phyloP scores from a whole-genome alignment of 768 basidiomycete species.

The Leccinellum albellum region DNA sequence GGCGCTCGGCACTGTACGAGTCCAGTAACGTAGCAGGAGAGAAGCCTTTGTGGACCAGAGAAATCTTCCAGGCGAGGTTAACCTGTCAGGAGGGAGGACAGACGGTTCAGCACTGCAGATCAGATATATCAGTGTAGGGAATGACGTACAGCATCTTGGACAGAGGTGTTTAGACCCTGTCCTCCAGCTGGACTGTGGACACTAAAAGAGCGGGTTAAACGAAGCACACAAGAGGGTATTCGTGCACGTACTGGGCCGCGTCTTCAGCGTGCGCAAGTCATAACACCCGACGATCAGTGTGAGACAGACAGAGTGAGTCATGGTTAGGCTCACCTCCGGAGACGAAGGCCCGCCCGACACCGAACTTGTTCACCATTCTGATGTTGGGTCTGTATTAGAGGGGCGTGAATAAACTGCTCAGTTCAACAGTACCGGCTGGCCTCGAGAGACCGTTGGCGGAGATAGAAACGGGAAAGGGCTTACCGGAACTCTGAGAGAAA shows the following conservation, averaged over 20 bases:
- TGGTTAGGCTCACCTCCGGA: slow-evolving; percentile 36
- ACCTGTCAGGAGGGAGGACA: slow-evolving; percentile 38
- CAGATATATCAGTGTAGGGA: background rate
- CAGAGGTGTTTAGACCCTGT: slow-evolving; percentile 36
- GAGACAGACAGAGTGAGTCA: background rate
- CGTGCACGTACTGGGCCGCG: slow-evolving; percentile 37
- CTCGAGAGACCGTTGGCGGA: too few relatives aligned
- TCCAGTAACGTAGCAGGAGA: slow-evolving; percentile 33
- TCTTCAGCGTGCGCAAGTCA: slow-evolving; percentile 31
- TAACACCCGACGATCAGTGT: background rate
- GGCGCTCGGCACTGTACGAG: slow-evolving; percentile 41
- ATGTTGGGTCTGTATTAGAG: slow-evolving; percentile 40
- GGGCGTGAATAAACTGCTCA: background rate
- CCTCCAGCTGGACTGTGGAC: slow-evolving; percentile 24
- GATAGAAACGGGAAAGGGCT: background rate
- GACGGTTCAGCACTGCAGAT: background rate
- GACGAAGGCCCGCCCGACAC: slow-evolving; percentile 42
- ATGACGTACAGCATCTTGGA: slow-evolving; percentile 37
- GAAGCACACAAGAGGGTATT: background rate
- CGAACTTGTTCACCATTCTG: slow-evolving; percentile 43
- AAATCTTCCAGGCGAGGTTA: slow-evolving; percentile 43
- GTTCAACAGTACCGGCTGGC: too few relatives aligned
- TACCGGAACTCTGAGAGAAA: slow-evolving; percentile 29
- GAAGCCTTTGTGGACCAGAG: slow-evolving; percentile 37
- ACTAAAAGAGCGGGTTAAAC: slow-evolving; percentile 3